Percentiles rank a stretch among this genome's conserved stretches.
phyloP scores from a whole-genome alignment of 768 basidiomycete genomes.

The Naganishia vaughanmartiniae region DNA sequence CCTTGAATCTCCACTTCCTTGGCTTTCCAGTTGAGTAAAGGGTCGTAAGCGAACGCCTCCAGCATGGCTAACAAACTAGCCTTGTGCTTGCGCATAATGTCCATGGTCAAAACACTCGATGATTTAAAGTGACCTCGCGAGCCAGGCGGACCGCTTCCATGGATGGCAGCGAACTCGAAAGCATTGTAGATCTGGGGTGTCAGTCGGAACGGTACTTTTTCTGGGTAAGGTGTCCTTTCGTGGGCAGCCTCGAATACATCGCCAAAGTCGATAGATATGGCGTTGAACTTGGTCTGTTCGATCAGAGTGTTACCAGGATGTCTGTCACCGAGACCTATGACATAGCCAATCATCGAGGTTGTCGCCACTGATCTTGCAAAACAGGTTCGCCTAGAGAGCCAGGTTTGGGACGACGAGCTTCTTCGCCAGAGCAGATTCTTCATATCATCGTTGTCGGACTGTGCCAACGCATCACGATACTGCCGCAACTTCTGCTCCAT shows the following conservation, averaged over 20 bases:
- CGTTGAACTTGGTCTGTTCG: slow-evolving; percentile 47
- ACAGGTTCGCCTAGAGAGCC: slow-evolving; percentile 47
- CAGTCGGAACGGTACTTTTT: slow-evolving; percentile 54
- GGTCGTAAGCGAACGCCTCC: slow-evolving; percentile 54
- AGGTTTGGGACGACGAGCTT: slow-evolving; percentile 48
- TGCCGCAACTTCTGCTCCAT: slow-evolving; percentile 40
- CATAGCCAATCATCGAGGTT: slow-evolving; percentile 50
- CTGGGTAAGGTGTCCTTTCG: slow-evolving; percentile 38
- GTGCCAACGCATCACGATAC: slow-evolving; percentile 37
- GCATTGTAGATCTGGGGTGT: slow-evolving; percentile 54
- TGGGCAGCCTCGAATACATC: slow-evolving; percentile 46
- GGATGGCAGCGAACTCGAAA: slow-evolving; percentile 47
- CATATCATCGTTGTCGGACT: slow-evolving; percentile 36
- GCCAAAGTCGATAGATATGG: slow-evolving; percentile 51
- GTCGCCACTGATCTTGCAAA: slow-evolving; percentile 47
- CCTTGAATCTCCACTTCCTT: slow-evolving; percentile 26
- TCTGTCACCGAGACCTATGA: slow-evolving; percentile 54
- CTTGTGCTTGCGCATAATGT: slow-evolving; percentile 49
- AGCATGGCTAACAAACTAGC: slow-evolving; percentile 52
- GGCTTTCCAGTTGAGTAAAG: slow-evolving; percentile 48
- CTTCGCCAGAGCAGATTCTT: slow-evolving; percentile 49
- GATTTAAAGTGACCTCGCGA: slow-evolving; percentile 51
- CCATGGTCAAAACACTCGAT: slow-evolving; percentile 49
- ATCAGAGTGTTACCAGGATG: slow-evolving; percentile 51
- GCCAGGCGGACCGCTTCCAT: slow-evolving; percentile 41